A percentile compares a stretch with the other conserved stretches of the same genome.
These are phyloP conservation scores for Arabidopsis lyrata DNA, from an alignment of 441 rosid genomes.

Conservation along the genomic window DNA sequence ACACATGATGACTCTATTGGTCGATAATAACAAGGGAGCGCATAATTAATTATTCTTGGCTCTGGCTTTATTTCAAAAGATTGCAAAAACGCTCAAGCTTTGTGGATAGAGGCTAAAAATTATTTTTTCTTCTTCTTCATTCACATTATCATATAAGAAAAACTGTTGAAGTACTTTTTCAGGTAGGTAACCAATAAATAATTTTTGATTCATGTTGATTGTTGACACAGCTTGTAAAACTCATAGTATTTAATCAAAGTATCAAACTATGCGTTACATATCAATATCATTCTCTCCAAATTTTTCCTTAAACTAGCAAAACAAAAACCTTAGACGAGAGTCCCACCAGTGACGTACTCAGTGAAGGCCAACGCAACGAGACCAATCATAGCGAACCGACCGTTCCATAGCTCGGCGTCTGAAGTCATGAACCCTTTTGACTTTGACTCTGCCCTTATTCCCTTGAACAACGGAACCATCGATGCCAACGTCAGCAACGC, in stretches of 20 bases:
- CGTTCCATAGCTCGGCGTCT: slow-evolving; percentile 88
- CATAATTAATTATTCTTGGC: no score
- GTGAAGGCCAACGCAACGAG: slow-evolving; percentile 76
- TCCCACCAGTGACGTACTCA: slow-evolving; percentile 68
- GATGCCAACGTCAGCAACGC: slow-evolving; percentile 70
- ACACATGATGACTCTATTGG: slow-evolving; percentile 30
- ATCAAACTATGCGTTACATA: background rate
- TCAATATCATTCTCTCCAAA: background rate
- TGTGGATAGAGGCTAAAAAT: no score
- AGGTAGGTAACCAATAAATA: background rate
- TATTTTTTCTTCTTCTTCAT: no score
- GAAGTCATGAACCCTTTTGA: slow-evolving; percentile 73
- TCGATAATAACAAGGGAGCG: no score
- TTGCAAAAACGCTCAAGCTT: no score
- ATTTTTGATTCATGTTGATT: background rate
- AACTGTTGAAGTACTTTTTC: no score
- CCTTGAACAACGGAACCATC: slow-evolving; percentile 62
- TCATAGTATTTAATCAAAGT: background rate
- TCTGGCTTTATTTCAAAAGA: no score
- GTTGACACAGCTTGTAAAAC: background rate
- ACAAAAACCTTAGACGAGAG: slow-evolving; percentile 46
- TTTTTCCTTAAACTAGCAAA: background rate
- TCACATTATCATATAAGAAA: no score
- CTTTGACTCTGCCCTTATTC: slow-evolving; percentile 61
- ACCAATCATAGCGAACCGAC: slow-evolving; percentile 83